Base-by-base conservation (phyloP, 1,284 basidiomycete species). In the Ustilago shanxiensis region DNA sequence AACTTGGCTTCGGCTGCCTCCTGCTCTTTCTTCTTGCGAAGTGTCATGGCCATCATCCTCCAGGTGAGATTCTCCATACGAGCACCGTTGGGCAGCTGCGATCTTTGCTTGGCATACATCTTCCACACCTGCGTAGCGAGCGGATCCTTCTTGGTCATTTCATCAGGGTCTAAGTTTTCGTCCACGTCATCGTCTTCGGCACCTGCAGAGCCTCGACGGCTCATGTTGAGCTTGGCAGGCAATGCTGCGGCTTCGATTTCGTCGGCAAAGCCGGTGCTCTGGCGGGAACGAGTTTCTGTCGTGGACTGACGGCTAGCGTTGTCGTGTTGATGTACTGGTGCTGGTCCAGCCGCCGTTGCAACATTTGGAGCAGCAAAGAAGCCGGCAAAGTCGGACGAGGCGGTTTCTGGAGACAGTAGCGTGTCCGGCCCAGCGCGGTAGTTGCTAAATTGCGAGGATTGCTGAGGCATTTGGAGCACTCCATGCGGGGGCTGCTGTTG, bases 51-150 rank as follows among this genome's bases (percentile, higher is more conserved):
- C 95, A 98, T 98, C 93, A 98, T 94, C 72, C 97, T 88, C 96
- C 96, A 98, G 0, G 95, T 97, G 59, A 98, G 86, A 85, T 97
- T 98, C 88, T 98, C 96, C 94, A 98, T 95, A 77, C 95, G 89
- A 85, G 95, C 93, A 0, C 93, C 94, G 85, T 97, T 94, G 41
- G 95, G 95, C 51, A 97, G 87, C 58, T 90, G 90, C 22, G 92
- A 92, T 86, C 95, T 95, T 41, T 93, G 93, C 72, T 93, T 91
- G 41, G 94, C 92, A 85, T 95, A 98, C 90, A 98, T 94, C 87
- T 92, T 94, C 96, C 96, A 98, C 16, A 98, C 93, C 87, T 98
- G 95, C 1, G 95, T 92, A 1, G 95, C 95, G 11, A 98, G 89
- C 2, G 95, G 95, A 86, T 98, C 95, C 65, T 94, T 88, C 75